These are phyloP conservation scores for Candolleomyces aberdarensis DNA, from an alignment of 768 basidiomycete genomes.

Conservation along the genomic window DNA sequence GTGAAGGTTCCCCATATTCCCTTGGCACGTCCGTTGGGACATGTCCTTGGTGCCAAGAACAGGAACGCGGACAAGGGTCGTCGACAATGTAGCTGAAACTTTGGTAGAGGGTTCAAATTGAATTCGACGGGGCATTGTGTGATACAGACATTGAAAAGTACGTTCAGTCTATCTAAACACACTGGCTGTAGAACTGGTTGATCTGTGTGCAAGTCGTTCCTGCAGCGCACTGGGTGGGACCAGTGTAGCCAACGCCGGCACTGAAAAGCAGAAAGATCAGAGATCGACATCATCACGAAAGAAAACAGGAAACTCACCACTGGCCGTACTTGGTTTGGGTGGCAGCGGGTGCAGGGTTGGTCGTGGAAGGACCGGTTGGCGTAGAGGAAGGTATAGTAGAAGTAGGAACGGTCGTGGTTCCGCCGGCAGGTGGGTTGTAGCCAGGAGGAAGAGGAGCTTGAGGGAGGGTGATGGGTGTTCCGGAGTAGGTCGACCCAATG, in stretches of 20 bases:
- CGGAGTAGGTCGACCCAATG: conserved; percentile 15
- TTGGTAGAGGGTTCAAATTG: too few relatives aligned
- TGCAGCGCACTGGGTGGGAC: conserved; percentile 11
- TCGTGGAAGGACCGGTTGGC: conserved; percentile 4
- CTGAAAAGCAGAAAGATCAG: background rate
- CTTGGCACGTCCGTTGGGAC: too few relatives aligned
- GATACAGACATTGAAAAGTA: background rate
- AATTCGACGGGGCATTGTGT: background rate
- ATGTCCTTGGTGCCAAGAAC: too few relatives aligned
- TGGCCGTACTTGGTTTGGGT: conserved; percentile 24
- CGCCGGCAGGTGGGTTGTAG: background rate
- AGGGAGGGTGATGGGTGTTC: conserved; percentile 6
- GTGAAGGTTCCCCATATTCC: too few relatives aligned
- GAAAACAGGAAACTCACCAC: conserved; percentile 18
- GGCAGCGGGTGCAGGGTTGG: conserved; percentile 10
- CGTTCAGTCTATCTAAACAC: conserved; percentile 6
- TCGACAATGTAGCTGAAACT: too few relatives aligned
- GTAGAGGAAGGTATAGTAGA: conserved; percentile 2
- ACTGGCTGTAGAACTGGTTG: conserved; percentile 14
- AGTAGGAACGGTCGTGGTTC: background rate
- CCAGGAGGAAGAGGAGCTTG: background rate
- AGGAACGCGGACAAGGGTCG: too few relatives aligned
- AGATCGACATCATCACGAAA: background rate
- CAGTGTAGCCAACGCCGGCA: background rate
- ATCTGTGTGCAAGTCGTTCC: conserved; percentile 10